Evolutionary conservation across 768 basidiomycete genomes (phyloP).

Genomic region (Sarcodon aspratus): DNA sequence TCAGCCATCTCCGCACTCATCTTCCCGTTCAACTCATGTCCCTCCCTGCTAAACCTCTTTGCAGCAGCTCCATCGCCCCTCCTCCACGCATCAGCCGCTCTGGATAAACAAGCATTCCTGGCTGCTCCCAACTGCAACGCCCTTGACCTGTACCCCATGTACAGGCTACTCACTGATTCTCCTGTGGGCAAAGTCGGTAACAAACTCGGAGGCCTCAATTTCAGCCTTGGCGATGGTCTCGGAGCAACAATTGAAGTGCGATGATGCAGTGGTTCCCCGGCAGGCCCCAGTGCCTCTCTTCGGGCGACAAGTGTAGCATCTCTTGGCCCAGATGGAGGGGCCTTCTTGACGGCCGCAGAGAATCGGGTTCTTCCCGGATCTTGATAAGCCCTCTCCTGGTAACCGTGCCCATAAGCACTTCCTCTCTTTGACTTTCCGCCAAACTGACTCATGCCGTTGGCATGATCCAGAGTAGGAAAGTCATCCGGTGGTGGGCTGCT

Average conservation of each 20-base stretch:
- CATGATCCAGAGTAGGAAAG: slow-evolving; percentile 50
- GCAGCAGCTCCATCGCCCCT: slow-evolving; percentile 93
- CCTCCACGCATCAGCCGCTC: slow-evolving; percentile 94
- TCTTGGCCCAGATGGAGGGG: slow-evolving; percentile 20
- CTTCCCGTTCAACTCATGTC: slow-evolving; percentile 85
- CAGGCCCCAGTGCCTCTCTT: slow-evolving; percentile 44
- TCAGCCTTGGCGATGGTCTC: slow-evolving; percentile 74
- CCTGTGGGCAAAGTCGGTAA: slow-evolving; percentile 88
- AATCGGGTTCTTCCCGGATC: slow-evolving; percentile 90
- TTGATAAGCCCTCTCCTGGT: slow-evolving; percentile 31
- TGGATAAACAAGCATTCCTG: slow-evolving; percentile 86
- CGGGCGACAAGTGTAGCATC: slow-evolving; percentile 34
- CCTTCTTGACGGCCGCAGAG: slow-evolving; percentile 80
- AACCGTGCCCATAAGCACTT: slow-evolving; percentile 19
- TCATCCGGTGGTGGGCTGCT: slow-evolving; percentile 41
- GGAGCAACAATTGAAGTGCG: slow-evolving; percentile 67
- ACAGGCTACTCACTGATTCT: slow-evolving; percentile 63
- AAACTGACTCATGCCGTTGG: slow-evolving; percentile 27
- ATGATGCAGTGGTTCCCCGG: slow-evolving; percentile 52
- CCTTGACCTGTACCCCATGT: slow-evolving; percentile 81
- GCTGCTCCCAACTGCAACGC: slow-evolving; percentile 90
- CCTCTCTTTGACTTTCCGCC: slow-evolving; percentile 31
- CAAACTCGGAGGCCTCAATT: slow-evolving; percentile 70
- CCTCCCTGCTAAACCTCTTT: slow-evolving; percentile 88
- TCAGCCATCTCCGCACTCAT: slow-evolving; percentile 81